Conservation (phyloP, 345 rosid species). For the Lepidium africanum region DNA sequence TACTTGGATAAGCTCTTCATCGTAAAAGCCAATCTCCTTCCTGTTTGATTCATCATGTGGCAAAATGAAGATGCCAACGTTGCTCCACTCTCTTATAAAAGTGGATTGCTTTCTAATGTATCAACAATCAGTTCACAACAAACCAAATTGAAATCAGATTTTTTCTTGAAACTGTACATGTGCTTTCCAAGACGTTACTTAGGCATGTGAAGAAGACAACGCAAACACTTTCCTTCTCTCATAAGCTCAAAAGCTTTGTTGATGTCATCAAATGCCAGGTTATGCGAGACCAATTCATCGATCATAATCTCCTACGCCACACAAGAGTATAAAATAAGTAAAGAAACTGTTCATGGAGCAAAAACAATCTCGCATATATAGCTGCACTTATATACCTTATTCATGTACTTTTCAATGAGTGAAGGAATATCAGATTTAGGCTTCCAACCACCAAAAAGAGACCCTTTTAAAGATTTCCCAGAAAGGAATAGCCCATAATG, state of each 20-base stretch:
- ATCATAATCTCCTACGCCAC: slow-evolving; percentile 58
- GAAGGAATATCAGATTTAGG: slow-evolving; percentile 88
- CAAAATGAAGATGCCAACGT: background rate
- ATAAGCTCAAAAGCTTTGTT: slow-evolving; percentile 73
- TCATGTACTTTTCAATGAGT: slow-evolving; percentile 64
- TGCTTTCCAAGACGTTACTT: slow-evolving; percentile 14
- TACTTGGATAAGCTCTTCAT: background rate
- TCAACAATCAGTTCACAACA: background rate
- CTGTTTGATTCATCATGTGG: background rate
- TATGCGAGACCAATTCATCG: slow-evolving; percentile 68
- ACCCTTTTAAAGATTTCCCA: slow-evolving; percentile 74
- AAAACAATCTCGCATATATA: background rate
- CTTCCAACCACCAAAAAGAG: slow-evolving; percentile 83
- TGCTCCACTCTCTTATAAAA: background rate
- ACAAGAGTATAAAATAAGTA: background rate
- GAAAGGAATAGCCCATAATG: slow-evolving; percentile 67
- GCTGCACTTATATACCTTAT: slow-evolving; percentile 40
- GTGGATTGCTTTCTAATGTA: background rate
- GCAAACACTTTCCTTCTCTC: slow-evolving; percentile 76
- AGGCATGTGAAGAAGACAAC: slow-evolving; percentile 80
- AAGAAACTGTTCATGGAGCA: background rate
- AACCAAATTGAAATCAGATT: background rate
- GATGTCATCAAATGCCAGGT: slow-evolving; percentile 59
- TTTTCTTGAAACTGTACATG: background rate
- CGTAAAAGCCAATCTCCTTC: background rate